Percentiles rank a stretch among this genome's conserved stretches.
Evolutionary conservation across 257 asterid species (phyloP).

Genomic region (Voacanga thouarsii): DNA sequence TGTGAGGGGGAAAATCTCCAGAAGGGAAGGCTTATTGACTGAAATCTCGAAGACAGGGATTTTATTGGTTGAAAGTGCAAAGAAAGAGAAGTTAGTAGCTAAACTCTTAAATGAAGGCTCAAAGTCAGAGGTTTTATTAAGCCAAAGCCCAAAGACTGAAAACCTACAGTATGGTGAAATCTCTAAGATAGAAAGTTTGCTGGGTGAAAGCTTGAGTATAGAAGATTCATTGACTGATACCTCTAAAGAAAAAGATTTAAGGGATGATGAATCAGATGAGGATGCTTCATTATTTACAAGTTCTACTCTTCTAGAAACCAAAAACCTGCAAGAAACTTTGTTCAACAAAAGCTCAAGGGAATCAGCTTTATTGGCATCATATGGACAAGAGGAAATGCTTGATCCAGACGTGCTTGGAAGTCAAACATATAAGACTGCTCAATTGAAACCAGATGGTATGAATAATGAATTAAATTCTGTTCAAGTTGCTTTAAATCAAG

Average conservation of each 20-base stretch:
- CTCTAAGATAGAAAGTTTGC: constrained; percentile 12
- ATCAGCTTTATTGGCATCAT: constrained; percentile 1
- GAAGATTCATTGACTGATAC: constrained; percentile 14
- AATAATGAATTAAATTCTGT: background rate
- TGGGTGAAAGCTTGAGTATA: constrained; percentile 10
- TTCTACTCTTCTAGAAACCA: background rate
- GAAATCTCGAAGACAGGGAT: constrained; percentile 24
- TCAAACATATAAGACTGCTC: background rate
- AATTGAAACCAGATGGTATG: background rate
- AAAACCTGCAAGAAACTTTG: constrained; percentile 1
- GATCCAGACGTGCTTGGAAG: constrained; percentile 1
- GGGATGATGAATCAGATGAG: background rate
- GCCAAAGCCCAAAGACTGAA: constrained; percentile 16
- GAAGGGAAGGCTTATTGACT: constrained; percentile 18
- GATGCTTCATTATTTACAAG: background rate
- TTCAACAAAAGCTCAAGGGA: background rate
- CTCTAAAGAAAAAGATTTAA: constrained; percentile 1
- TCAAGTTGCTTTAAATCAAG: constrained; percentile 10
- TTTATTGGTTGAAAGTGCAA: constrained; percentile 26
- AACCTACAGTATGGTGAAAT: constrained; percentile 12
- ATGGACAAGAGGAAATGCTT: background rate
- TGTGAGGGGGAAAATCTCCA: constrained; percentile 9
- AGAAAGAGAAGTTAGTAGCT: constrained; percentile 16
- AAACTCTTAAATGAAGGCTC: constrained; percentile 20
- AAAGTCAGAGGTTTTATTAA: constrained; percentile 1